phyloP scores from a whole-genome alignment of 495 filamentous ascomycete genomes.

The Daldinia vernicosa region DNA sequence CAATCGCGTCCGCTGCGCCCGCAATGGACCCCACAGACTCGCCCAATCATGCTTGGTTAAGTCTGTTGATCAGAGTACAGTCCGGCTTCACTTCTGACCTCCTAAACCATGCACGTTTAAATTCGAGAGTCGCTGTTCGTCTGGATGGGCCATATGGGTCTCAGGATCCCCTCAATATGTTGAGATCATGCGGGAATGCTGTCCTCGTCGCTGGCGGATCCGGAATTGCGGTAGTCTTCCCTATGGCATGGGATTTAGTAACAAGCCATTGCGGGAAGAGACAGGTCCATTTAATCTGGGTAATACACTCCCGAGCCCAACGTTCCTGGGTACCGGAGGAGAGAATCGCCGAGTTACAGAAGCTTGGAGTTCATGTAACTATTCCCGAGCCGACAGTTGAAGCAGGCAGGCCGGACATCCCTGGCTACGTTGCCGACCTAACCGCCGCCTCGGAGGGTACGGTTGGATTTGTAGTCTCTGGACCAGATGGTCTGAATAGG shows the following conservation, averaged over 20 bases:
- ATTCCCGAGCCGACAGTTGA: slow-evolving; percentile 62
- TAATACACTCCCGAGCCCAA: slow-evolving; percentile 61
- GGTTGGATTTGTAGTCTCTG: slow-evolving; percentile 60
- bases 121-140: slow-evolving; percentile 50
- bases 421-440: slow-evolving; percentile 46
- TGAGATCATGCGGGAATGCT: slow-evolving; percentile 53
- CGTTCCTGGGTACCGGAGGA: slow-evolving; percentile 59
- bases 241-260: slow-evolving; percentile 56
- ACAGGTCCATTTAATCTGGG: slow-evolving; percentile 66
- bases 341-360: slow-evolving; percentile 55
- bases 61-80: slow-evolving; percentile 65
- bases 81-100: slow-evolving; percentile 66
- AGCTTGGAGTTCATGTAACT: slow-evolving; percentile 56
- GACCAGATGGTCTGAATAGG: slow-evolving; percentile 64
- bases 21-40: slow-evolving; percentile 3
- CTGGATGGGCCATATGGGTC: slow-evolving; percentile 68
- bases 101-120: slow-evolving; percentile 56
- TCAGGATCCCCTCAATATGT: slow-evolving; percentile 46
- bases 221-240: slow-evolving; percentile 68
- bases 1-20: slow-evolving; percentile 64
- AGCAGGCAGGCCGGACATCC: slow-evolving; percentile 62
- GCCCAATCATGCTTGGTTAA: slow-evolving; percentile 54
- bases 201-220: slow-evolving; percentile 69
- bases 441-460: slow-evolving; percentile 41
- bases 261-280: slow-evolving; percentile 33